These are phyloP conservation scores for Ustilago bromivora DNA, from an alignment of 1,284 basidiomycete genomes.

Conservation along the genomic window DNA sequence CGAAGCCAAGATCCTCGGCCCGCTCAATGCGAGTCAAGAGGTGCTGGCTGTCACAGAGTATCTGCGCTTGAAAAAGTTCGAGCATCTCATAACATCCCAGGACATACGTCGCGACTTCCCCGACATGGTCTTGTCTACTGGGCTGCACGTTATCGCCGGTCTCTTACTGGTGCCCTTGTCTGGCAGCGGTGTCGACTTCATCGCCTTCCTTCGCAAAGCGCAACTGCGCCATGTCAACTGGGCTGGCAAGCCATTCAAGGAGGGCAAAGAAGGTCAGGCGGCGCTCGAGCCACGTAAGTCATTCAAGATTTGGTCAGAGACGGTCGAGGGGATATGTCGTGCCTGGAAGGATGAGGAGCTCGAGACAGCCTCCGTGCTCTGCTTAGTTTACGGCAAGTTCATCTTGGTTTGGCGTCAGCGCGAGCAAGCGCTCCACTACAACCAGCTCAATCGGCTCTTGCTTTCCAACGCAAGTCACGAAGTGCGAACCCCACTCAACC, in stretches of 20 bases:
- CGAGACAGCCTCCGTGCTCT: slow-evolving; percentile 86
- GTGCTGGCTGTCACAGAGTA: slow-evolving; percentile 86
- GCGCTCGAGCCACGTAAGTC: slow-evolving; percentile 63
- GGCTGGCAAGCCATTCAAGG: slow-evolving; percentile 76
- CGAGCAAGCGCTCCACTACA: slow-evolving; percentile 81
- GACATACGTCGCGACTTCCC: slow-evolving; percentile 80
- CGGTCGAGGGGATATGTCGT: slow-evolving; percentile 79
- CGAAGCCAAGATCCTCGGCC: slow-evolving; percentile 78
- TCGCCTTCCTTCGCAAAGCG: slow-evolving; percentile 83
- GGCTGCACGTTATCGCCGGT: slow-evolving; percentile 81
- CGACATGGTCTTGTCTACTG: slow-evolving; percentile 78
- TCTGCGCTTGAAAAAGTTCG: slow-evolving; percentile 78
- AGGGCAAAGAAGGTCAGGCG: slow-evolving; percentile 59
- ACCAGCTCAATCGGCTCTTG: slow-evolving; percentile 82
- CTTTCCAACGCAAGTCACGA: slow-evolving; percentile 91
- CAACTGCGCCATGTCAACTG: slow-evolving; percentile 73
- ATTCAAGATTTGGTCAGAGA: slow-evolving; percentile 79
- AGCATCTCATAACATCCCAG: slow-evolving; percentile 72
- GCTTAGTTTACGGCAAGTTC: slow-evolving; percentile 85
- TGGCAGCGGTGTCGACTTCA: slow-evolving; percentile 73
- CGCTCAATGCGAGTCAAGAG: slow-evolving; percentile 84
- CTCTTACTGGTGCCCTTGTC: slow-evolving; percentile 79
- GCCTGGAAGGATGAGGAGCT: slow-evolving; percentile 88
- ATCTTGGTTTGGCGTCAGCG: slow-evolving; percentile 90
- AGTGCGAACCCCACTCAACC: slow-evolving; percentile 72